Percentiles rank a stretch among this genome's conserved stretches.
Conservation (phyloP, 768 basidiomycete species). For the Kwoniella europaea region DNA sequence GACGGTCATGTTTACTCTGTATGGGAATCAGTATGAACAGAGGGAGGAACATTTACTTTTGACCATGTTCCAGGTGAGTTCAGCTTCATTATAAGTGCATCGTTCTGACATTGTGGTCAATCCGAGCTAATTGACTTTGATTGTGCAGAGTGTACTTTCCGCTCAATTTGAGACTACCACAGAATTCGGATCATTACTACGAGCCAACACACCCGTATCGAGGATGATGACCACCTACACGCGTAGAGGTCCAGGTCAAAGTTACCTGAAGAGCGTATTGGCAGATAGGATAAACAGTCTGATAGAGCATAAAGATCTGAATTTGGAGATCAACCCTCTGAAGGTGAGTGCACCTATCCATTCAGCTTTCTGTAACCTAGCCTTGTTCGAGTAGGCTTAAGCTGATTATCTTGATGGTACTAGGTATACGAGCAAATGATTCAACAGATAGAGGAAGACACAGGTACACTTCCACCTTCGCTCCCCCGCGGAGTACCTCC, state of each 20-base stretch:
- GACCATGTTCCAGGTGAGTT: conserved; percentile 83
- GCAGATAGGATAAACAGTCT: conserved; percentile 98
- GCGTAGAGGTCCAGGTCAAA: conserved; percentile 95
- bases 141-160: conserved; percentile 82
- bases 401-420: neutral
- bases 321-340: conserved; percentile 97
- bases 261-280: conserved; percentile 94
- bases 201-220: conserved; percentile 98
- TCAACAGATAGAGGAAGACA: conserved; percentile 97
- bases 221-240: conserved; percentile 99
- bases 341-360: conserved; percentile 67
- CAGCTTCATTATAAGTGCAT: too few relatives aligned
- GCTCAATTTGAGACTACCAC: conserved; percentile 99
- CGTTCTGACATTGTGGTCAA: too few relatives aligned
- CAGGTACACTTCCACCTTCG: conserved; percentile 85
- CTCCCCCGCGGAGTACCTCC: conserved; percentile 91
- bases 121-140: neutral
- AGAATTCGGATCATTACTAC: conserved; percentile 96
- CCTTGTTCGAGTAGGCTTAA: neutral
- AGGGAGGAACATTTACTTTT: conserved; percentile 96
- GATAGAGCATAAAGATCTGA: conserved; percentile 99
- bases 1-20: conserved; percentile 99
- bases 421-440: conserved; percentile 99
- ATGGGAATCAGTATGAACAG: conserved; percentile 98
- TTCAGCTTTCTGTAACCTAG: neutral